A percentile compares a stretch with the other conserved stretches of the same genome.
These are phyloP conservation scores for Neurospora sp. DNA, from an alignment of 495 filamentous ascomycete genomes.

Conservation along the genomic window DNA sequence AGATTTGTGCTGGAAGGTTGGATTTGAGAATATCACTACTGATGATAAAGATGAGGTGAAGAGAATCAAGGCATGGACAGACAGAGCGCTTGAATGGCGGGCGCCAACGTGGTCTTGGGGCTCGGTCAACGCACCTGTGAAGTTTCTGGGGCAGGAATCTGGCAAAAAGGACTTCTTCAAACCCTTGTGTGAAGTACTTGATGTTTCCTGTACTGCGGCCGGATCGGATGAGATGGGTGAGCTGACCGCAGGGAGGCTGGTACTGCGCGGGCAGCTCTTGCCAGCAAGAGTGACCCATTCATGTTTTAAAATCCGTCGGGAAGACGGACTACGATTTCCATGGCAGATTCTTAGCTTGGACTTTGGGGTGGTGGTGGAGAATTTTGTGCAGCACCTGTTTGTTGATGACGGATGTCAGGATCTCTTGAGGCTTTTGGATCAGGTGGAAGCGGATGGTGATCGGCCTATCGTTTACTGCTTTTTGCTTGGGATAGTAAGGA, in stretches of 20 bases:
- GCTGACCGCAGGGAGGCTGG: not conserved
- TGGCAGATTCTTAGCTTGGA: not conserved
- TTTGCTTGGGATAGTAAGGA: not conserved
- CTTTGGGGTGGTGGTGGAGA: not conserved
- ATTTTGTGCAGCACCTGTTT: not conserved
- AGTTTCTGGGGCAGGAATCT: not conserved
- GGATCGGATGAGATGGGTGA: conserved; percentile 10
- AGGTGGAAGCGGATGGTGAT: not conserved
- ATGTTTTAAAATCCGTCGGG: not conserved
- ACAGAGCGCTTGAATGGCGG: conserved; percentile 4
- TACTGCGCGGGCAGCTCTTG: not conserved
- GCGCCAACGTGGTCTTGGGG: conserved; percentile 21
- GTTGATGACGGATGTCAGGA: not conserved
- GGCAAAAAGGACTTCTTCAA: not conserved
- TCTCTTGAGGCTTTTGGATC: not conserved
- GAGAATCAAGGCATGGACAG: not conserved
- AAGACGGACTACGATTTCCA: not conserved
- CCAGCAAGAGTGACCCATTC: not conserved
- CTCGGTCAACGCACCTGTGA: not conserved
- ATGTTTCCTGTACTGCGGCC: not conserved
- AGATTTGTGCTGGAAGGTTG: conserved; percentile 6
- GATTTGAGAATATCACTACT: not conserved
- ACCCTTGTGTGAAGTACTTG: conserved; percentile 3
- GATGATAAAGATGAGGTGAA: not conserved
- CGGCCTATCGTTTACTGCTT: not conserved